Evolutionary conservation across 1,139 yeast genomes (phyloP), one percentile per base, ranked within the genome.

Genomic region (Diutina catenulata): DNA sequence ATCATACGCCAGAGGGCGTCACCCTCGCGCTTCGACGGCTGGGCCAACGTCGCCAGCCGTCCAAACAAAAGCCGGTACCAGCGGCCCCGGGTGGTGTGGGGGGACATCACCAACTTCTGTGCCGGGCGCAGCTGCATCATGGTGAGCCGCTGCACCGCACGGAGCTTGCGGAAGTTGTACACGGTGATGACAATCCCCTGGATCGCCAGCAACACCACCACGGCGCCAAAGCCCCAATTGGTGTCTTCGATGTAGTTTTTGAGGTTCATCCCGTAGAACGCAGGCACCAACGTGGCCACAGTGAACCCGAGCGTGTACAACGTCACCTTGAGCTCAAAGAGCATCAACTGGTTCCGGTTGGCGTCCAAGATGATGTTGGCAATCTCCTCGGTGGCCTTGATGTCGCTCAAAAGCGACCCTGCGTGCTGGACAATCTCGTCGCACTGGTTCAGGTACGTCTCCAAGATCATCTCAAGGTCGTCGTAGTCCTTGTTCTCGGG

Each of bases 401-500:
- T 91, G 56, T 91, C 94, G 45, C 78, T 74, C 26, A 84, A 76
- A 40, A 87, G 62, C 25, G 88, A 80, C 37, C 86, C 95, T 0
- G 94, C 81, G 41, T 86, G 87, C 55, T 91, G 99, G 3, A 91
- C 98, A 50, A 86, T 82, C 57, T 93, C 98, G 51, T 93, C 98
- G 55, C 94, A 83, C 50, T 91, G 97, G 43, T 86, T 83, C 59
- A 86, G 87, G 59, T 93, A 93, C 0, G 95, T 76, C 53, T 93
- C 99, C 29, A 93, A 59, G 41, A 93, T 70, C 82, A 91, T 77
- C 55, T 88, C 97, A 25, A 87, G 69, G 47, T 88, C 96, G 9
- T 76, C 79, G 41, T 76, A 76, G 52, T 75, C 76, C 11, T 57
- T 36, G 14, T 48, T 43, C n/a, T 42, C 60, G 45, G 53, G 24